A percentile compares a stretch with the other conserved stretches of the same genome.
Evolutionary conservation across 2,329 filamentous ascomycete species (phyloP).

Genomic region (Cryphonectria japonica): DNA sequence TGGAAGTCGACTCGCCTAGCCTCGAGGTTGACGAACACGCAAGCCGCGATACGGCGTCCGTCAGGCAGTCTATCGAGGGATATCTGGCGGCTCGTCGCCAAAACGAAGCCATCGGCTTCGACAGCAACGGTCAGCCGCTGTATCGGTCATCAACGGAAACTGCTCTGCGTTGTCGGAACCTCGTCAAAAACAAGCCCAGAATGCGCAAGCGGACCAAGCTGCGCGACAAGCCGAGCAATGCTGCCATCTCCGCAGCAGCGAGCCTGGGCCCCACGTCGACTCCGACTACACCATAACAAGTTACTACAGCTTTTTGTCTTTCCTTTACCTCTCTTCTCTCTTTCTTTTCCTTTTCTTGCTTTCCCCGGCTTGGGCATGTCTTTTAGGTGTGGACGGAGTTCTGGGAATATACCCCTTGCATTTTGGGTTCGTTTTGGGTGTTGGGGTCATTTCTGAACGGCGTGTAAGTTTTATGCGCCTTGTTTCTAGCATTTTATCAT

Average conservation of each 20-base stretch:
- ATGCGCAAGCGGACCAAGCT: conserved; percentile 39
- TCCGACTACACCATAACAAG: neutral
- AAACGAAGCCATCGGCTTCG: conserved; percentile 32
- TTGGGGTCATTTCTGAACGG: neutral
- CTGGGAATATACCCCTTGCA: conserved; percentile 16
- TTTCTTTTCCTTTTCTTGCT: neutral
- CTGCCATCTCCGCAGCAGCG: conserved; percentile 7
- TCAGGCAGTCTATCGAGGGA: conserved; percentile 28
- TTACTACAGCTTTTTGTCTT: neutral
- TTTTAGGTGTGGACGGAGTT: neutral
- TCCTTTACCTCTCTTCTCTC: no score
- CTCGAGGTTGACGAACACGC: conserved; percentile 33
- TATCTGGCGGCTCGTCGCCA: conserved; percentile 33
- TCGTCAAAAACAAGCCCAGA: conserved; percentile 40
- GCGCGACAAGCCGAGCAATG: conserved; percentile 29
- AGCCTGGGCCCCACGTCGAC: neutral
- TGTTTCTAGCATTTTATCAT: neutral
- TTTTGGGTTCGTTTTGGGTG: neutral
- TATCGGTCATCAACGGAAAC: conserved; percentile 38
- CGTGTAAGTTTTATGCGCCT: neutral
- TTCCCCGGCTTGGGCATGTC: neutral
- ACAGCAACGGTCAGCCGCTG: conserved; percentile 33
- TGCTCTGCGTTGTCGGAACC: conserved; percentile 38
- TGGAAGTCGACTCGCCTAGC: conserved; percentile 24
- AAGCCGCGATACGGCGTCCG: conserved; percentile 25